These are phyloP conservation scores for Metrosideros polymorpha DNA, from an alignment of 441 rosid species.

Conservation along the genomic window DNA sequence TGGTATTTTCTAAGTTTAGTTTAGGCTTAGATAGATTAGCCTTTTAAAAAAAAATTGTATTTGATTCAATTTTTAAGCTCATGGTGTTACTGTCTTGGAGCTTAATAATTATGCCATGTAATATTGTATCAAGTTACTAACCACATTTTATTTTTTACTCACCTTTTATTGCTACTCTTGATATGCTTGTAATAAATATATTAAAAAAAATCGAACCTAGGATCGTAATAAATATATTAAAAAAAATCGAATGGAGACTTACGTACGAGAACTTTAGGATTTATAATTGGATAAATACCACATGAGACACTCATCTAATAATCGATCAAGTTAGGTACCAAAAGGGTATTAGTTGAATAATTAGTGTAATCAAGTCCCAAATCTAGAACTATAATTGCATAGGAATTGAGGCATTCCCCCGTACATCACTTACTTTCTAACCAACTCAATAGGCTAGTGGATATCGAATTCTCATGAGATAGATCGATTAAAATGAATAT, in stretches of 20 bases:
- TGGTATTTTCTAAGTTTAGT: not conserved
- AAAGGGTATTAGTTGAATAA: too few relatives aligned
- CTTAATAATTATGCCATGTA: too few relatives aligned
- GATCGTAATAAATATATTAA: too few relatives aligned
- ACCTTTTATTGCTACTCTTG: not conserved
- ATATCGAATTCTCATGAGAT: not conserved
- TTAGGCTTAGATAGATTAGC: not conserved
- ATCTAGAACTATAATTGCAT: too few relatives aligned
- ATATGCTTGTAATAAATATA: too few relatives aligned
- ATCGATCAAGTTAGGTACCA: not conserved
- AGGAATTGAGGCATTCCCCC: rapidly evolving
- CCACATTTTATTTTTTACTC: not conserved
- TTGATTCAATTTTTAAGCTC: not conserved
- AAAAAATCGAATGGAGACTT: too few relatives aligned
- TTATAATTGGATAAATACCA: not conserved
- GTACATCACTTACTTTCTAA: not conserved
- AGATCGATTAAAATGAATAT: not conserved
- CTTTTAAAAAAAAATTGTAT: too few relatives aligned
- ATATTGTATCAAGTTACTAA: not conserved
- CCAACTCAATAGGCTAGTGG: too few relatives aligned
- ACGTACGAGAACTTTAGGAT: not conserved
- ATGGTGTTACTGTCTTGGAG: not conserved
- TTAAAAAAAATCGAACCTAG: too few relatives aligned
- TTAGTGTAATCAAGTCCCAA: too few relatives aligned
- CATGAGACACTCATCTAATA: too few relatives aligned